Conservation (phyloP, 768 basidiomycete genomes). For the Suillus paluster region DNA sequence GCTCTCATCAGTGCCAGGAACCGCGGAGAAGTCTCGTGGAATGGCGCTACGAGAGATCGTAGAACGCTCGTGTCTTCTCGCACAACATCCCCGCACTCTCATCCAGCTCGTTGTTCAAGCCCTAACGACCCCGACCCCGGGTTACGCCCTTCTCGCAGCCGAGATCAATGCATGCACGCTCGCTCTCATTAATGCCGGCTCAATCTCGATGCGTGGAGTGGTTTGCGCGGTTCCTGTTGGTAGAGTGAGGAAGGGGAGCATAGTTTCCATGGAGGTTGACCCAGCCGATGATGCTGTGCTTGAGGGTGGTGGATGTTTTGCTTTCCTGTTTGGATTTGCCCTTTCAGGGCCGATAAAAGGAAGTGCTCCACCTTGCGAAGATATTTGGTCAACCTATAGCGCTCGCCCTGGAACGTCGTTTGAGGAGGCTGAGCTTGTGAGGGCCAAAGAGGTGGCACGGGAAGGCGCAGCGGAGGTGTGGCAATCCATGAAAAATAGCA, state of each 20-base stretch:
- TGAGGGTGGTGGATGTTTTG: constrained; percentile 65
- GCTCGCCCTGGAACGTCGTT: constrained; percentile 29
- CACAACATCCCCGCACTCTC: constrained; percentile 70
- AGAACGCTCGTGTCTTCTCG: constrained; percentile 65
- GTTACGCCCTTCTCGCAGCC: constrained; percentile 56
- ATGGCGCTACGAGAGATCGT: constrained; percentile 59
- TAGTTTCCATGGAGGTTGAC: constrained; percentile 50
- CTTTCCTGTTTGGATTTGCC: constrained; percentile 55
- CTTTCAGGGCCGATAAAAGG: not conserved
- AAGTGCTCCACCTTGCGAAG: constrained; percentile 28
- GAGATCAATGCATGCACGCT: constrained; percentile 73
- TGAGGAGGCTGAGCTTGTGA: constrained; percentile 44
- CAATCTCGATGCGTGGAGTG: constrained; percentile 76
- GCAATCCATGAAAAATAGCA: constrained; percentile 47
- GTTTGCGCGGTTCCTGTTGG: constrained; percentile 70
- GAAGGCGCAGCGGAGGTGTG: constrained; percentile 53
- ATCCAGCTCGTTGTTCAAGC: constrained; percentile 81
- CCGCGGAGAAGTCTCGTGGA: constrained; percentile 65
- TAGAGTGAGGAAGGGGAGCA: constrained; percentile 21
- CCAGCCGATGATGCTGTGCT: constrained; percentile 48
- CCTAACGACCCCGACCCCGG: constrained; percentile 34
- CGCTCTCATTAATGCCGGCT: constrained; percentile 70
- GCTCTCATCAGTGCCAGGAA: constrained; percentile 68
- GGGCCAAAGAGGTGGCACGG: constrained; percentile 55
- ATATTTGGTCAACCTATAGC: constrained; percentile 30